Conservation (phyloP, 192 early-diverging fungal genomes). For the Diversispora eburnea region DNA sequence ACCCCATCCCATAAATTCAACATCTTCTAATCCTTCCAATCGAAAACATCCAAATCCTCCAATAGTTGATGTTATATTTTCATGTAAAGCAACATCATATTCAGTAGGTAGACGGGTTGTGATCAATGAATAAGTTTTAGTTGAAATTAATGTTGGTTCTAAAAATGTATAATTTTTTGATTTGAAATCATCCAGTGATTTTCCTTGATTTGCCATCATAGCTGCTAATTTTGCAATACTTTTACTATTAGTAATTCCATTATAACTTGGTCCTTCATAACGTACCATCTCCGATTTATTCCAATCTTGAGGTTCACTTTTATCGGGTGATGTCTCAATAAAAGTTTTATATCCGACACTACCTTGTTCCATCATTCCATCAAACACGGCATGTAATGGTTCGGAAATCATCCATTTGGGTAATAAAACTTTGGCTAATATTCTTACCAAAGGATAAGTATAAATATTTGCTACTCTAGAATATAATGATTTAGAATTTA, state of each 20-base stretch:
- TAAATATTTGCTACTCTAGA: constrained; percentile 47
- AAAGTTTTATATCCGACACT: constrained; percentile 33
- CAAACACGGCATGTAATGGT: constrained; percentile 30
- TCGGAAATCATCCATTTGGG: constrained; percentile 37
- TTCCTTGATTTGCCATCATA: constrained; percentile 57
- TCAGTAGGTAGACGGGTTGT: constrained; percentile 25
- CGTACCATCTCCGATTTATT: constrained; percentile 34
- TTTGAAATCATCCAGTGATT: constrained; percentile 20
- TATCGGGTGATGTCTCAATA: constrained; percentile 25
- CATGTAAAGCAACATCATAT: constrained; percentile 29
- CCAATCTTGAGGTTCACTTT: constrained; percentile 36
- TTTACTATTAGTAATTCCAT: constrained; percentile 55
- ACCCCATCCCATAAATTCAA: constrained; percentile 55
- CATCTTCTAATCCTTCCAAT: constrained; percentile 28
- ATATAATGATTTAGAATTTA: constrained; percentile 30
- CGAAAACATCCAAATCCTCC: constrained; percentile 43
- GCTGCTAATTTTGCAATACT: constrained; percentile 58
- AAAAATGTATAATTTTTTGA: neutral
- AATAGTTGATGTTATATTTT: constrained; percentile 29
- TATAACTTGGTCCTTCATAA: constrained; percentile 46
- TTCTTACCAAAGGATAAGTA: constrained; percentile 41
- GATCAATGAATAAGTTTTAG: constrained; percentile 30
- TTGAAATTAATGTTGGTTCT: constrained; percentile 18
- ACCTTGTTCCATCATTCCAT: constrained; percentile 28
- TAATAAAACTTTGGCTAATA: constrained; percentile 45